Percentiles rank a stretch among this genome's conserved stretches.
phyloP scores from a whole-genome alignment of 495 filamentous ascomycete species.

The Mytilinidion resinicola region DNA sequence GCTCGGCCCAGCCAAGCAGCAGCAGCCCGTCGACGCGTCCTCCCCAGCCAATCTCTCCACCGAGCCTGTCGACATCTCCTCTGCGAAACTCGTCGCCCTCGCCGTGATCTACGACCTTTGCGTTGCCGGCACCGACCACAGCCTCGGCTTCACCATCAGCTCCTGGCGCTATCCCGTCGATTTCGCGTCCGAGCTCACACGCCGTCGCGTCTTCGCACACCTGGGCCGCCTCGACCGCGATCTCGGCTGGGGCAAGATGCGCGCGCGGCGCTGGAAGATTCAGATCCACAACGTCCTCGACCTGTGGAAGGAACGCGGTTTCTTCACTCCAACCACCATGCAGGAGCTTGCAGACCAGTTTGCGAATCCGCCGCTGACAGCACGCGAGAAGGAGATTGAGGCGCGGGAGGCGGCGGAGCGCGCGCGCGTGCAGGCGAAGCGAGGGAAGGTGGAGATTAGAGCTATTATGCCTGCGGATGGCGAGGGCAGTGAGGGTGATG shows the following conservation, averaged over 20 bases:
- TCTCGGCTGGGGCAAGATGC: constrained; percentile 73
- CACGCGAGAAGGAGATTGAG: constrained; percentile 37
- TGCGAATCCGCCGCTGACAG: constrained; percentile 61
- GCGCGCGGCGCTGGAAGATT: constrained; percentile 85
- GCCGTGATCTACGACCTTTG: constrained; percentile 87
- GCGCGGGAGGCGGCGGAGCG: constrained; percentile 25
- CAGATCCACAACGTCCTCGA: constrained; percentile 65
- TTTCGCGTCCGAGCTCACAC: constrained; percentile 69
- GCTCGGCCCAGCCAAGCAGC: constrained; percentile 20
- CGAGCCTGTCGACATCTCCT: constrained; percentile 55
- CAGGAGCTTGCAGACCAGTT: constrained; percentile 69
- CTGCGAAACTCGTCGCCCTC: constrained; percentile 72
- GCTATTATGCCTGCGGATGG: constrained; percentile 36
- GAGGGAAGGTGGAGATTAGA: constrained; percentile 63
- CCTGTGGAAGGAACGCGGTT: constrained; percentile 85
- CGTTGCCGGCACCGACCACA: constrained; percentile 63
- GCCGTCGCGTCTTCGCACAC: constrained; percentile 68
- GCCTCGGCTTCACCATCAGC: constrained; percentile 67
- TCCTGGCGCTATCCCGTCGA: constrained; percentile 85
- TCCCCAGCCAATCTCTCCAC: constrained; percentile 28
- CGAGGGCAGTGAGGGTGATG: neutral
- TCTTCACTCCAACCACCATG: constrained; percentile 71
- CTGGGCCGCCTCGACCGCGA: constrained; percentile 73
- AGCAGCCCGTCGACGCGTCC: constrained; percentile 43
- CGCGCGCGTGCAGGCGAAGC: constrained; percentile 44